Base-by-base conservation (phyloP, 2,329 filamentous ascomycete species). In the Pyricularia pennisetigena region DNA sequence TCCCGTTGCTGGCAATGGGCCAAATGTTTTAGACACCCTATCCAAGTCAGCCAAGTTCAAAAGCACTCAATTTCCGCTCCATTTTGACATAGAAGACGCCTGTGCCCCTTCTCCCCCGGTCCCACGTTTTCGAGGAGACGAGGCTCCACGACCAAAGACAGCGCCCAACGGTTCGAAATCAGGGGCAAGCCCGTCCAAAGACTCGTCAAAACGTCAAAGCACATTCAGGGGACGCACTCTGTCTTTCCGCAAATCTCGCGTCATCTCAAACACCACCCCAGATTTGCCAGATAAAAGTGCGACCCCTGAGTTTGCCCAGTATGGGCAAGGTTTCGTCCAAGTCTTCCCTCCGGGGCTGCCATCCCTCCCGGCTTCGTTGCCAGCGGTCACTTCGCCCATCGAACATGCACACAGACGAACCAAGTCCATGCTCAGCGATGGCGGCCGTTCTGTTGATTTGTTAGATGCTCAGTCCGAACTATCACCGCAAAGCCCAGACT, bases 391-490 rank as follows among this genome's bases (percentile, higher is more conserved):
- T 29, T 26, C 59, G 3, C 24, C 24, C 24, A 7, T 23, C 3
- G n/a, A 62, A 23, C 20, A 9, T 8, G 5, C 65, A 10, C 76
- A 75, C 35, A 69, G 72, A 4, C 75, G 77, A 2, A 74, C 73
- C 54, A 72, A 73, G 41, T 81, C 79, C 0, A 70, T 78, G 24
- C 74, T 75, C 32, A 79, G 77, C 69, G 73, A 73, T 16, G 69
- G 70, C 26, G 67, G 72, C 20, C 75, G 69, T 4, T 78, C 81
- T 68, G 80, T 88, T 64, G 85, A 88, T 70, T 74, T 89, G 0
- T 78, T 88, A 2, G 86, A 88, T 70, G 86, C 86, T 0, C 83
- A 86, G 69, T 83, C 84, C 0, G 82, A 79, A 29, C 78, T 88
- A 57, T 81, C 75, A 30, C 80, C 81, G 0, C 24, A 12, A 49